Evolutionary conservation across 2,329 filamentous ascomycete species (phyloP).

Genomic region (Neonectria faginata): DNA sequence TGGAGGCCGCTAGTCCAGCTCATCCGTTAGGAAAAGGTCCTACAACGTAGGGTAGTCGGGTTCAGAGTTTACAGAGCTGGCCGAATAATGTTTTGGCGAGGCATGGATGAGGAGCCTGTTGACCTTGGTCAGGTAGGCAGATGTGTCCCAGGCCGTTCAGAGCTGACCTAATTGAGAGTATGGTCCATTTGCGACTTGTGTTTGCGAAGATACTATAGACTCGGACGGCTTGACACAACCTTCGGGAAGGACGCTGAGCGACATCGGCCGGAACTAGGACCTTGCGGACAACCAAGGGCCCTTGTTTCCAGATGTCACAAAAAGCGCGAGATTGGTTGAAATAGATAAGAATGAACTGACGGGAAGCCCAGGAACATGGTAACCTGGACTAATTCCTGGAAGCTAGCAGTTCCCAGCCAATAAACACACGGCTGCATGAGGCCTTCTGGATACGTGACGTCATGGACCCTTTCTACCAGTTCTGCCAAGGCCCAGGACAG

Average conservation of each 20-base stretch:
- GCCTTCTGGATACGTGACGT: slow-evolving; percentile 23
- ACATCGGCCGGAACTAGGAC: not conserved
- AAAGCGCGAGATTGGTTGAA: not conserved
- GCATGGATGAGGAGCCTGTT: too few species aligned
- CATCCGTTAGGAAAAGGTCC: too few species aligned
- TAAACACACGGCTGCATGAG: slow-evolving; percentile 17
- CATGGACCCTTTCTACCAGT: slow-evolving; percentile 18
- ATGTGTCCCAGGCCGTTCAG: too few species aligned
- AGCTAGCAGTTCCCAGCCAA: slow-evolving; percentile 19
- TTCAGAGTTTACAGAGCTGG: too few species aligned
- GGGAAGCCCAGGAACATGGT: slow-evolving; percentile 11
- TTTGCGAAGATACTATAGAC: not conserved
- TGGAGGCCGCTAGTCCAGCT: too few species aligned
- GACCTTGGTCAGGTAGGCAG: too few species aligned
- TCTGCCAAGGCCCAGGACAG: slow-evolving; percentile 2
- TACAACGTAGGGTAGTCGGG: too few species aligned
- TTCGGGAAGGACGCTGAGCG: not conserved
- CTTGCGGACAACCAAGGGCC: not conserved
- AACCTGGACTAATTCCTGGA: slow-evolving; percentile 3
- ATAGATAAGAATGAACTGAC: not conserved
- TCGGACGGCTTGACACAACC: not conserved
- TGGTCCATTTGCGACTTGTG: too few species aligned
- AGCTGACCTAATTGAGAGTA: not conserved
- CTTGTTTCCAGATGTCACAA: not conserved
- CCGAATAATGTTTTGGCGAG: too few species aligned